Base-by-base conservation (phyloP, 2,329 filamentous ascomycete genomes). In the Aspergillus floridensis region DNA sequence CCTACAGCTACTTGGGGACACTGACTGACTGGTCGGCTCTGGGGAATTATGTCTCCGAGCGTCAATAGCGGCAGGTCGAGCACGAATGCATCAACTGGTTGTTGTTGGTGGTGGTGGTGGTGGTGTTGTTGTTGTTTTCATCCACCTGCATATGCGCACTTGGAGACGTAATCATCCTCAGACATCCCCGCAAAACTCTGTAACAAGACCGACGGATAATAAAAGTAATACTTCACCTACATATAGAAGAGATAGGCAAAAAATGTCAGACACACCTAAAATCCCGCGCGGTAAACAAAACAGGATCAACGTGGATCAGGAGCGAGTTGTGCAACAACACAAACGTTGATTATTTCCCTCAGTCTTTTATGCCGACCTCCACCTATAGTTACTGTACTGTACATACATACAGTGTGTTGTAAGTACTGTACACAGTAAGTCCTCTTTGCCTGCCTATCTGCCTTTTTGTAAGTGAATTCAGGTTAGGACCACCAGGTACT, bases 241-340 rank as follows among this genome's bases (percentile, higher is more conserved):
- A 29, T 29, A 8, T 29, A 29, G 26, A 8, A 29, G 2, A 35
- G 11, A 35, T 35, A 35, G 32, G 32, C 38, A 16, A 35, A 16
- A 16, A 44, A 19, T n/a, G 26, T 44, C 38, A 44, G 38, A 44
- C 5, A 19, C 16, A 16, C 6, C 16, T 44, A 44, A 52, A 59
- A 59, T 59, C 58, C 53, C 58, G 58, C 58, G 58, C 58, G 58
- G 49, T 48, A 57, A 58, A 29, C 22, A 49, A 55, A 55, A 55
- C 49, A 47, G 41, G 49, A 48, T 54, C 54, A 57, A 57, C 55
- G 58, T 50, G 51, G 54, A 60, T 48, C 55, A 48, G 41, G 54
- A 29, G 26, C 53, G 53, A 51, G 53, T 49, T 59, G 54, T 59
- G 58, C 41, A 51, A 57, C 58, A 57, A 19, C 35, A 54, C 26